Base-by-base conservation (phyloP, 805 yeast genomes). In the Pichia deserticola region DNA sequence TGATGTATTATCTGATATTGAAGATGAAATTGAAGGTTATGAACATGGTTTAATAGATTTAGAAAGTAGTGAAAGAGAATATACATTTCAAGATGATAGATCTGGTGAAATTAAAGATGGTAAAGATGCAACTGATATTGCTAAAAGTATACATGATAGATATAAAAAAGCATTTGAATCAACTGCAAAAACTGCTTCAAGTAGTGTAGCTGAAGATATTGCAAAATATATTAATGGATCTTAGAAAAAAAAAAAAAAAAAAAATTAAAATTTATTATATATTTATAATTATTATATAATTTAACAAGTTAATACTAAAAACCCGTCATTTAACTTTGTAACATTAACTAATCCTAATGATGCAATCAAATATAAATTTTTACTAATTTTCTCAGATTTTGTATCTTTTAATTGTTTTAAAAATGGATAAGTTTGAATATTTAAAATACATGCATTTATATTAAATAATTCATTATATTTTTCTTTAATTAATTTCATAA, bases 121-220 rank as follows among this genome's bases (percentile, higher is more conserved):
- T n/a, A 65, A 67, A 9, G 74, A 69, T 1, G 76, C 72, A 34
- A 63, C 86, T 40, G 89, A 86, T 61, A 73, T 51, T 20, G 56
- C 61, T n/a, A 68, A 68, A 10, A 74, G 69, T 4, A 66, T 87
- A 41, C 89, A 86, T 62, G 74, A 76, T 15, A 76, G 88, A 47
- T 89, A 89, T 63, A 85, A 84, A 63, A 75, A 74, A 37, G 93
- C 95, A 4, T 77, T 86, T 53, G 87, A 82, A 54, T 63, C 70
- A 11, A 77, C 80, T 9, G 78, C 83, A 3, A 84, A 82, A 61
- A 62, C 74, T 7, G 82, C 85, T 5, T 76, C 84, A 9, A 76
- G 84, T 48, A 69, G 76, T 55, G 81, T 89, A 7, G 89, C 89
- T 7, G 89, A 83, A 62, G 78, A 76, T 56, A 84, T 85, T 52